Evolutionary conservation across 495 filamentous ascomycete species (phyloP).

Genomic region (Penicillium salamii): DNA sequence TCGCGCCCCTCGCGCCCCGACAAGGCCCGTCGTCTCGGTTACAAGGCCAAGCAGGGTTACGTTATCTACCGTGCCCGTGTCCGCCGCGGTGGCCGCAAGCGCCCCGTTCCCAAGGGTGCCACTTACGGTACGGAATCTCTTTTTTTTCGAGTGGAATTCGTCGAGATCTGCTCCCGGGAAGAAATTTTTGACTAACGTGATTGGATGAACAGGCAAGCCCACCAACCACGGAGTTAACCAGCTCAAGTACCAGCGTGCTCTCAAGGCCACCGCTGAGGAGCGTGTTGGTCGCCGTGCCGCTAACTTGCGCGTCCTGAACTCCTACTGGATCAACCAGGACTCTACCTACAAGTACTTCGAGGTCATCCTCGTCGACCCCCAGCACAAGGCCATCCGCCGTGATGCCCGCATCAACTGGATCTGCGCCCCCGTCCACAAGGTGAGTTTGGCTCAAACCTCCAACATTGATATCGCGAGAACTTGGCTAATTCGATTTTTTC

Average conservation of each 20-base stretch:
- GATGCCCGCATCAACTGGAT: conserved; percentile 99
- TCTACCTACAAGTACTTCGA: conserved; percentile 99
- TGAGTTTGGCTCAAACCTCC: conserved; percentile 22
- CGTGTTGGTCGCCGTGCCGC: conserved; percentile 98
- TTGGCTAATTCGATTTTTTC: neutral
- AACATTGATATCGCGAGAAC: neutral
- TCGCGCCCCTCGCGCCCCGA: conserved; percentile 97
- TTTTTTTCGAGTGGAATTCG: neutral
- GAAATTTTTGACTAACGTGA: conserved; percentile 10
- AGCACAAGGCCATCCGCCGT: conserved; percentile 99
- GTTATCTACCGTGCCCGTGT: conserved; percentile 99
- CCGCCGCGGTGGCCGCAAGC: conserved; percentile 95
- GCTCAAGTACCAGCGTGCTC: conserved; percentile 99
- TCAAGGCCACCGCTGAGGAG: conserved; percentile 96
- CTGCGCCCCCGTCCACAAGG: conserved; percentile 97
- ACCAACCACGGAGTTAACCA: conserved; percentile 99
- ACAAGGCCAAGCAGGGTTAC: conserved; percentile 99
- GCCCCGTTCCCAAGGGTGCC: conserved; percentile 93
- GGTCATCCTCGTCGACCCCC: conserved; percentile 98
- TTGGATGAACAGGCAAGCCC: conserved; percentile 73
- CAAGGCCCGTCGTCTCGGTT: conserved; percentile 98
- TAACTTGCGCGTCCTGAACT: conserved; percentile 98
- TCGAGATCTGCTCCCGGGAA: neutral
- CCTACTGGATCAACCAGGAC: conserved; percentile 99
- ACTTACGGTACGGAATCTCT: conserved; percentile 76